These are phyloP conservation scores for Paramecium primaurelia DNA, from an alignment of 73 alveolate genomes.

Conservation along the genomic window DNA sequence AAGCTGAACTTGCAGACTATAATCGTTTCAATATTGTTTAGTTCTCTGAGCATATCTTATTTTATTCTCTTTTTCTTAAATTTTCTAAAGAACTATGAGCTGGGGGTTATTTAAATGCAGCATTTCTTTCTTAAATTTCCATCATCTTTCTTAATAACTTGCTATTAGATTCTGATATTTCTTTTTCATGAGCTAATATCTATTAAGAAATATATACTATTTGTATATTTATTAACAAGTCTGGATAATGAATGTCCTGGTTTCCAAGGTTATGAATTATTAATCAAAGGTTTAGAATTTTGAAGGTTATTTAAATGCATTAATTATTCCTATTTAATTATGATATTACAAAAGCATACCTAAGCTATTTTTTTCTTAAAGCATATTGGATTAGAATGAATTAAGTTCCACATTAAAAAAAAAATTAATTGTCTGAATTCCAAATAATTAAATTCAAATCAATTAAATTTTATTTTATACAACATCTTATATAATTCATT, in stretches of 20 bases:
- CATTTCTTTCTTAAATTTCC: constrained; percentile 13
- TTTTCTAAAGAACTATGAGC: background rate
- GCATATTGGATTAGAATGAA: background rate
- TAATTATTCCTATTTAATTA: background rate
- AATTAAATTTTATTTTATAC: background rate
- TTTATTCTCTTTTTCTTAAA: constrained; percentile 10
- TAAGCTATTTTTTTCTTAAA: background rate
- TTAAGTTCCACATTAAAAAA: background rate
- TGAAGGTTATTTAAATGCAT: background rate
- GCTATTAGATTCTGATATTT: background rate
- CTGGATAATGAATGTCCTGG: constrained; percentile 36
- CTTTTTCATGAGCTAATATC: background rate
- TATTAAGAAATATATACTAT: background rate
- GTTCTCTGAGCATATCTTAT: background rate
- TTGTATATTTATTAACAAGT: constrained; percentile 16
- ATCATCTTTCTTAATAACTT: constrained; percentile 1
- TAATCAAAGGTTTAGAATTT: background rate
- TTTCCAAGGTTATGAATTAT: constrained; percentile 40
- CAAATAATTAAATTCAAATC: background rate
- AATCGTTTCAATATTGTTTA: background rate
- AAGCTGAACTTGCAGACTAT: constrained; percentile 32
- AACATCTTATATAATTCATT: background rate
- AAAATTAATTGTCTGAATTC: background rate
- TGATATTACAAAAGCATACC: background rate
- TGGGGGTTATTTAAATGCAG: background rate